Evolutionary conservation across 805 yeast species (phyloP).

Genomic region (Candida ortonii): DNA sequence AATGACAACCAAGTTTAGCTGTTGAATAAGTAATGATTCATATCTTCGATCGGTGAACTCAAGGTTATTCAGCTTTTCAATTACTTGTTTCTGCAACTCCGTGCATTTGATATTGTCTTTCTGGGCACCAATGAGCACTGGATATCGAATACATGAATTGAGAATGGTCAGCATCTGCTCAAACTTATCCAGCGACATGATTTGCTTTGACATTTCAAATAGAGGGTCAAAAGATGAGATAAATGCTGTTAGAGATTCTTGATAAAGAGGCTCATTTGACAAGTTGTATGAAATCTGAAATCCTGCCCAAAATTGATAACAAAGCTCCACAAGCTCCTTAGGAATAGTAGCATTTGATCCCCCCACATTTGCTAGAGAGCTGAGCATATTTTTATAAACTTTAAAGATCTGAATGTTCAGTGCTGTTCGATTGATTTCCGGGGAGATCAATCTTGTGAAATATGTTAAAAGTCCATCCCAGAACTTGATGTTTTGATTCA

Average conservation of each 20-base stretch:
- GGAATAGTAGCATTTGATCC: constrained; percentile 25
- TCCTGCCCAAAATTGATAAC: constrained; percentile 51
- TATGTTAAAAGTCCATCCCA: constrained; percentile 61
- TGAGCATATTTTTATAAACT: constrained; percentile 47
- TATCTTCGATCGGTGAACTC: constrained; percentile 32
- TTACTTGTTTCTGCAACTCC: constrained; percentile 57
- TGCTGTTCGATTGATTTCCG: constrained; percentile 43
- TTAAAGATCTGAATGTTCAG: constrained; percentile 56
- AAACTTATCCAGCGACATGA: constrained; percentile 36
- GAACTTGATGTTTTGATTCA: constrained; percentile 26
- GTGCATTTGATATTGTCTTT: constrained; percentile 59
- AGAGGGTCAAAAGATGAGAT: constrained; percentile 52
- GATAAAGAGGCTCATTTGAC: constrained; percentile 40
- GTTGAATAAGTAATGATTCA: constrained; percentile 48
- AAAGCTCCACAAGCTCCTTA: constrained; percentile 32
- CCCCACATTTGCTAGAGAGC: constrained; percentile 25
- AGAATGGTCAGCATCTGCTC: constrained; percentile 55
- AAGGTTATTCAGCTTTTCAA: constrained; percentile 43
- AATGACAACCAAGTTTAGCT: constrained; percentile 49
- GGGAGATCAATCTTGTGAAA: constrained; percentile 39
- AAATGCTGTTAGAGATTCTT: constrained; percentile 57
- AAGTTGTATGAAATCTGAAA: constrained; percentile 45
- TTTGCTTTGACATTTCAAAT: constrained; percentile 35
- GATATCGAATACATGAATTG: constrained; percentile 67
- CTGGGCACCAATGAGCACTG: constrained; percentile 58